Evolutionary conservation across 192 early-diverging fungal genomes (phyloP).

Genomic region (Fimicolochytrium jonesii): DNA sequence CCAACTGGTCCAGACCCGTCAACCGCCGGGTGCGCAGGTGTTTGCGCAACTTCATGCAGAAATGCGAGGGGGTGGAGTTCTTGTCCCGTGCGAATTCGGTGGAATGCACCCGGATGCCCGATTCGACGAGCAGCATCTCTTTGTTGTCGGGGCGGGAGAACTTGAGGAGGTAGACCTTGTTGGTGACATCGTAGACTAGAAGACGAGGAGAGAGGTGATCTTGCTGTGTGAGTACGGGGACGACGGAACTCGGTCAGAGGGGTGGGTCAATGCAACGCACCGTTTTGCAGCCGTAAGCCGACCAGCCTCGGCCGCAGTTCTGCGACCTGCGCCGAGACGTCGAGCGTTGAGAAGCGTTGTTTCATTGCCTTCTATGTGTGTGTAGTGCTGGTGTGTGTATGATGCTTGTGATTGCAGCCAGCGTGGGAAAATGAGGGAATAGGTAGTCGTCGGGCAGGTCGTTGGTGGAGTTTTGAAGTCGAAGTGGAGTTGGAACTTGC

Average conservation of each 20-base stretch:
- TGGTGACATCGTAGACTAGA: slow-evolving; percentile 86
- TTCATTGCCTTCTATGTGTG: slow-evolving; percentile 37
- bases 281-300: slow-evolving; percentile 84
- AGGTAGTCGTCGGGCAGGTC: too few relatives aligned
- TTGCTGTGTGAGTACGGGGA: too few relatives aligned
- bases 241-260: too few relatives aligned
- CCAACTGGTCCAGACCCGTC: slow-evolving; percentile 75
- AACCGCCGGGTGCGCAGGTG: slow-evolving; percentile 79
- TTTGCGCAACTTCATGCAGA: slow-evolving; percentile 92
- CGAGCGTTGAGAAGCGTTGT: slow-evolving; percentile 83
- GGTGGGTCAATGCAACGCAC: slow-evolving; percentile 14
- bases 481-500: too few relatives aligned
- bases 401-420: too few relatives aligned
- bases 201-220: too few relatives aligned
- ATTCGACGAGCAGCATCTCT: slow-evolving; percentile 85
- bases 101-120: slow-evolving; percentile 88
- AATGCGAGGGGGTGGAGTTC: slow-evolving; percentile 74
- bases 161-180: slow-evolving; percentile 86
- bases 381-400: neutral
- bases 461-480: too few relatives aligned
- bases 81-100: slow-evolving; percentile 89
- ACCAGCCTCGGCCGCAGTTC: slow-evolving; percentile 65
- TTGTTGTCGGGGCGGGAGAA: slow-evolving; percentile 88
- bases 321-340: slow-evolving; percentile 77
- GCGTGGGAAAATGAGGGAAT: too few relatives aligned